Base-by-base conservation (phyloP, 2,329 filamentous ascomycete species). In the Colletotrichum sp. region DNA sequence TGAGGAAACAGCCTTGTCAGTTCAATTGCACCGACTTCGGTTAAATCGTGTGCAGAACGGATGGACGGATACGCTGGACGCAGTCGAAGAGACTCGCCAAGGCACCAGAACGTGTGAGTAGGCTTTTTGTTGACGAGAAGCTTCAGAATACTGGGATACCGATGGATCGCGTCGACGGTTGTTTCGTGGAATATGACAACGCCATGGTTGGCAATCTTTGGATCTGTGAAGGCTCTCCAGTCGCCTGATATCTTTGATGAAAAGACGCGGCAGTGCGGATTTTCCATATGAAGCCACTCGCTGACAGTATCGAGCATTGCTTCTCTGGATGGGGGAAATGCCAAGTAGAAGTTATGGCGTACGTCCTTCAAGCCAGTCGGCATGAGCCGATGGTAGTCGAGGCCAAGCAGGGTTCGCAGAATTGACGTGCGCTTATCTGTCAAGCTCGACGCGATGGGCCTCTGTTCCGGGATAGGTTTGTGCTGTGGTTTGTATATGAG, bases 131-230 rank as follows among this genome's bases (percentile, higher is more conserved):
- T 27, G 78, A 78, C 11, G 77, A 64, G 3, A 89, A 85, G 73
- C 4, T 76, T 72, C 21, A 76, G 51, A 12, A 89, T 75, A 0
- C 76, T 73, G 2, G 87, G 85, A 62, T 89, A 83, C 4, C 80
- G 79, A 9, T 85, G 81, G 8, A 87, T 73, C 7, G 79, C 78
- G 77, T 80, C 82, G 12, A 83, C 75, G 6, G 81, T 81, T 15
- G 83, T 80, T 77, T 89, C 86, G 72, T 90, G 86, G 5, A 90
- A 78, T 43, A 90, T 85, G 13, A 89, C 78, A 63, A 78, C 74
- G 24, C 82, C 80, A 55, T 77, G 65, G 1, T 77, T 70, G 15
- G 71, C 72, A 5, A 76, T 73, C 21, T 79, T 79, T 7, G 72
- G 55, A 16, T 72, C 36, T 11, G 79, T 34, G 74, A 91, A 90